Percentiles rank a stretch among this genome's conserved stretches.
These are phyloP conservation scores for Leptographium galeiforme DNA, from an alignment of 2,329 filamentous ascomycete genomes.

Conservation along the genomic window DNA sequence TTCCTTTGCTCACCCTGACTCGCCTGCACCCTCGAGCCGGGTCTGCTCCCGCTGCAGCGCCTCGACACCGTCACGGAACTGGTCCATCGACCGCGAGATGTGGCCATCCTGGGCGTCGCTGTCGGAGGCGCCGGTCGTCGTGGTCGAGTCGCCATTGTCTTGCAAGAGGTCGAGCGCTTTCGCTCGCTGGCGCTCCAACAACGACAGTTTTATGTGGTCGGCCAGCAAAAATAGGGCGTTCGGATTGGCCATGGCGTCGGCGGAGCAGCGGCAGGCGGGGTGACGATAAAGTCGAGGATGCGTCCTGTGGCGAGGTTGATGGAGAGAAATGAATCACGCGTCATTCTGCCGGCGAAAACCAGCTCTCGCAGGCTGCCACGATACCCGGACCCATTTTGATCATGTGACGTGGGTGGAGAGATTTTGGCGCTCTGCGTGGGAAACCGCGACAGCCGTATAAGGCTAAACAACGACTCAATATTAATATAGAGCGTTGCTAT, in stretches of 20 bases:
- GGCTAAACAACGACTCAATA: too few relatives aligned
- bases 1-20: conserved; percentile 39
- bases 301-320: too few relatives aligned
- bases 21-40: conserved; percentile 49
- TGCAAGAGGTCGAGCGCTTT: conserved; percentile 55
- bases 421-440: too few relatives aligned
- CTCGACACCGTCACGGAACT: conserved; percentile 68
- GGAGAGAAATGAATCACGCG: not conserved
- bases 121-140: not conserved
- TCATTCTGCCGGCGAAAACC: not conserved
- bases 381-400: too few relatives aligned
- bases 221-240: conserved; percentile 83
- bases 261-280: too few relatives aligned
- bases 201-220: conserved; percentile 91
- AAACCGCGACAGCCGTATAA: too few relatives aligned
- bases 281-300: not conserved
- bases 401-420: too few relatives aligned
- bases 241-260: conserved; percentile 35
- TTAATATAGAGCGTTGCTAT: too few relatives aligned
- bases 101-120: conserved; percentile 66
- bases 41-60: conserved; percentile 50
- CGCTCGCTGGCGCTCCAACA: conserved; percentile 82
- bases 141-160: conserved; percentile 29
- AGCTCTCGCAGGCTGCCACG: too few relatives aligned
- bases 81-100: conserved; percentile 77